Conservation (phyloP, 331 rosid genomes). For the Stylosanthes scabra region DNA sequence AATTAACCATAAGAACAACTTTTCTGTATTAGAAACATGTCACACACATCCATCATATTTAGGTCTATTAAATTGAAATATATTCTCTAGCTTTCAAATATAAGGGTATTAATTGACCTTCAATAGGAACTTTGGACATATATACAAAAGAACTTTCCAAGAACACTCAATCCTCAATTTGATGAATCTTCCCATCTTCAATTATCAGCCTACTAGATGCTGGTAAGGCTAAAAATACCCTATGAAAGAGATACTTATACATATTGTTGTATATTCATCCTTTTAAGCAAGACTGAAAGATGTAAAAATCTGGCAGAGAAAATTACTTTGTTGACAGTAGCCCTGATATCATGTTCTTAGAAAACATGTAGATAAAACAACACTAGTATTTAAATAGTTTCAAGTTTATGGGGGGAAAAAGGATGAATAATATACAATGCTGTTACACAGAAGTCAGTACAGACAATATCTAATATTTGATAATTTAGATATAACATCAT, state of each 20-base stretch:
- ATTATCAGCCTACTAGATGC: conserved; percentile 4
- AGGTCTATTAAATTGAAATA: neutral
- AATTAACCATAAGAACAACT: neutral
- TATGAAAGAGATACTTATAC: too few relatives aligned
- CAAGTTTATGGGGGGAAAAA: too few relatives aligned
- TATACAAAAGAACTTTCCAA: neutral
- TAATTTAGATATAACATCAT: conserved; percentile 33
- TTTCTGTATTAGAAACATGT: conserved; percentile 15
- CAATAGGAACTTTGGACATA: conserved; percentile 19
- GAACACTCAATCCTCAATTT: conserved; percentile 13
- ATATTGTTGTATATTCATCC: too few relatives aligned
- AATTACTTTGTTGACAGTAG: too few relatives aligned
- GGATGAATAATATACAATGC: conserved; percentile 1
- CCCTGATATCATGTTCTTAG: too few relatives aligned
- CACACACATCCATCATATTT: conserved; percentile 1
- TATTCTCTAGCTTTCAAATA: conserved; percentile 13
- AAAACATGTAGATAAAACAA: conserved; percentile 2
- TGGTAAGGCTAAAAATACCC: conserved; percentile 1
- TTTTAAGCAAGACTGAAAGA: too few relatives aligned
- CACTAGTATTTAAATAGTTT: too few relatives aligned
- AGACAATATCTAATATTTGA: conserved; percentile 36
- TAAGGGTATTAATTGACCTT: conserved; percentile 19
- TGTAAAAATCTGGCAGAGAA: too few relatives aligned
- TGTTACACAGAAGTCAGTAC: conserved; percentile 13
- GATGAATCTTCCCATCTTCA: neutral